Evolutionary conservation across 768 basidiomycete genomes (phyloP).

Genomic region (Kwoniella mangroviensis): DNA sequence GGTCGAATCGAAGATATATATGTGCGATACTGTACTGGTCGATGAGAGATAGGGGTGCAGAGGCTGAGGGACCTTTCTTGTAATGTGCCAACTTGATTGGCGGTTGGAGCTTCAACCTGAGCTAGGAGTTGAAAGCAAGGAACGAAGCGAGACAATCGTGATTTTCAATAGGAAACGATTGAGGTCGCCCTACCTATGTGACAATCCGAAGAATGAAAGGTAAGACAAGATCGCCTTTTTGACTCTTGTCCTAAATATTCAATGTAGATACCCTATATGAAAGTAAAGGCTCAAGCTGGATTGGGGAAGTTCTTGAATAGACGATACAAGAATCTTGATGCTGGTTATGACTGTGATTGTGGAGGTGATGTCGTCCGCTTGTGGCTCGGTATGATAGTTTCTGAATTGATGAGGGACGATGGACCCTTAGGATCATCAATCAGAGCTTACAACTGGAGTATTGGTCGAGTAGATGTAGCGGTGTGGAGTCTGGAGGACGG

Average conservation of each 20-base stretch:
- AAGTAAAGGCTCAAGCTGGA: background rate
- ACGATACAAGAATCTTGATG: background rate
- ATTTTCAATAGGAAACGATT: background rate
- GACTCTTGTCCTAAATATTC: slow-evolving; percentile 4
- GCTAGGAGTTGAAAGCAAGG: background rate
- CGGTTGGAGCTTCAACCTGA: background rate
- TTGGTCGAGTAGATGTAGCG: background rate
- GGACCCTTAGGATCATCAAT: no score
- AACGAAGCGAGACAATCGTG: slow-evolving; percentile 2
- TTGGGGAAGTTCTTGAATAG: background rate
- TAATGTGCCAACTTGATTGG: background rate
- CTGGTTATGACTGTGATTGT: background rate
- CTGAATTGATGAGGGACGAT: background rate
- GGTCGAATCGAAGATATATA: background rate
- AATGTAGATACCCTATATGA: background rate
- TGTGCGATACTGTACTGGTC: no score
- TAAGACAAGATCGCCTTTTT: slow-evolving; percentile 6
- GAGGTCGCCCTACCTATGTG: background rate
- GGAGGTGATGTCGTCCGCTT: background rate
- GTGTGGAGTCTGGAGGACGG: background rate
- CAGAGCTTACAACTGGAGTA: background rate
- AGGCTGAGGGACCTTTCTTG: background rate
- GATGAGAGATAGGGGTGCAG: no score
- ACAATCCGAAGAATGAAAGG: background rate
- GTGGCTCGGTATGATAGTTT: background rate